Percentiles rank a stretch among this genome's conserved stretches.
Evolutionary conservation across 73 alveolate genomes (phyloP).

Genomic region (Blepharisma stoltei): DNA sequence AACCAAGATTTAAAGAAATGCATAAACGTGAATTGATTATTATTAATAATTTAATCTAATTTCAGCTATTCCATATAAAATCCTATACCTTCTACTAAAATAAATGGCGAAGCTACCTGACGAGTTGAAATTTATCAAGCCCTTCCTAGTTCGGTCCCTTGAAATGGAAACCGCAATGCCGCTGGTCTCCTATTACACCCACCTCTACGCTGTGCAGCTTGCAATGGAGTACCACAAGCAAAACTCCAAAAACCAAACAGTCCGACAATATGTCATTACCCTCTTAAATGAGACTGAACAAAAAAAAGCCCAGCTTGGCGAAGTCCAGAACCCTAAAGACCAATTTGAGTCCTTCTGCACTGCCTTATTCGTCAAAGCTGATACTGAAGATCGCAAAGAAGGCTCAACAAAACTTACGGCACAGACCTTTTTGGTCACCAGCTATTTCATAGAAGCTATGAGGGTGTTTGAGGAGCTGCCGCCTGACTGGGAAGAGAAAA

Average conservation of each 20-base stretch:
- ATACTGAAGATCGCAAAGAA: constrained; percentile 19
- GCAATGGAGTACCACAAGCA: constrained; percentile 8
- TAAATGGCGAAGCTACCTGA: constrained; percentile 21
- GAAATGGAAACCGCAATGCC: constrained; percentile 8
- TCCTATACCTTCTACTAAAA: too few relatives aligned
- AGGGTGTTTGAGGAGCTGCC: constrained; percentile 12
- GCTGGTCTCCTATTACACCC: constrained; percentile 4
- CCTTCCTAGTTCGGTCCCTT: constrained; percentile 1
- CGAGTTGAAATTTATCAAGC: neutral
- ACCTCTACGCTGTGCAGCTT: neutral
- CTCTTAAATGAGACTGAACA: neutral
- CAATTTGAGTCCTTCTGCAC: constrained; percentile 13
- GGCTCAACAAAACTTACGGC: constrained; percentile 25
- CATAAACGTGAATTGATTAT: too few relatives aligned
- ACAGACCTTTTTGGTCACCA: neutral
- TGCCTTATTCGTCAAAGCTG: constrained; percentile 1
- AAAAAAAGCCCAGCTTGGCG: neutral
- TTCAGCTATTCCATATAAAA: too few relatives aligned
- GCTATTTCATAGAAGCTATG: constrained; percentile 15
- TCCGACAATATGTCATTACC: neutral
- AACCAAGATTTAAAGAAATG: too few relatives aligned
- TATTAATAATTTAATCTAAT: too few relatives aligned
- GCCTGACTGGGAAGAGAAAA: constrained; percentile 24
- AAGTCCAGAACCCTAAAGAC: neutral
- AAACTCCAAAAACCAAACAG: neutral